These are phyloP conservation scores for Vachellia pachyceras DNA, from an alignment of 306 rosid species.

Conservation along the genomic window DNA sequence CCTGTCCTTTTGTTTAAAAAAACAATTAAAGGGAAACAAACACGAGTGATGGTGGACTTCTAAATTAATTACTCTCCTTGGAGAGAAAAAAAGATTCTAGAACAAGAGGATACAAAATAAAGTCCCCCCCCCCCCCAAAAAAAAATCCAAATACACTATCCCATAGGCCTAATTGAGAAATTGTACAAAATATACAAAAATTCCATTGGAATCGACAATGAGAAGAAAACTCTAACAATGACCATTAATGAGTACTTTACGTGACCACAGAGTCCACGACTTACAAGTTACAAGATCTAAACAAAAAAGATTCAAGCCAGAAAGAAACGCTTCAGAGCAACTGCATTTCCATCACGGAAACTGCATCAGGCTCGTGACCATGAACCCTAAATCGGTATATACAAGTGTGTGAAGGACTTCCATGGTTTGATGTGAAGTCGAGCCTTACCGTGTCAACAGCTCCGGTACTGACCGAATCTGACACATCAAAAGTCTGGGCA, in stretches of 20 bases:
- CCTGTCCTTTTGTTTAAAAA: no score
- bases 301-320: constrained; percentile 35
- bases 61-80: neutral
- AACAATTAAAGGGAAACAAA: neutral
- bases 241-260: constrained; percentile 30
- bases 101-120: neutral
- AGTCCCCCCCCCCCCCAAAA: constrained; percentile 19
- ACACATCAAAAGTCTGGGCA: constrained; percentile 80
- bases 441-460: constrained; percentile 74
- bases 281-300: constrained; percentile 51
- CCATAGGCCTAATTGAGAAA: constrained; percentile 31
- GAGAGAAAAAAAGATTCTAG: neutral
- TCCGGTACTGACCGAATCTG: constrained; percentile 49
- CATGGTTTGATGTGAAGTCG: constrained; percentile 86
- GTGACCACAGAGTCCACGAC: constrained; percentile 35
- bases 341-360: constrained; percentile 64
- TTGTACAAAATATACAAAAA: constrained; percentile 47
- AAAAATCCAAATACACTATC: neutral
- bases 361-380: constrained; percentile 71
- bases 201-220: constrained; percentile 39
- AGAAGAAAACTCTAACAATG: constrained; percentile 40
- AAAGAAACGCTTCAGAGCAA: constrained; percentile 46
- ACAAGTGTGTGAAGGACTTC: constrained; percentile 90
- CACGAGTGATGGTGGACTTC: neutral
- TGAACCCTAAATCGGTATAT: constrained; percentile 93